Conservation (phyloP, 805 yeast genomes). For the Saccharomyces eubayanus region DNA sequence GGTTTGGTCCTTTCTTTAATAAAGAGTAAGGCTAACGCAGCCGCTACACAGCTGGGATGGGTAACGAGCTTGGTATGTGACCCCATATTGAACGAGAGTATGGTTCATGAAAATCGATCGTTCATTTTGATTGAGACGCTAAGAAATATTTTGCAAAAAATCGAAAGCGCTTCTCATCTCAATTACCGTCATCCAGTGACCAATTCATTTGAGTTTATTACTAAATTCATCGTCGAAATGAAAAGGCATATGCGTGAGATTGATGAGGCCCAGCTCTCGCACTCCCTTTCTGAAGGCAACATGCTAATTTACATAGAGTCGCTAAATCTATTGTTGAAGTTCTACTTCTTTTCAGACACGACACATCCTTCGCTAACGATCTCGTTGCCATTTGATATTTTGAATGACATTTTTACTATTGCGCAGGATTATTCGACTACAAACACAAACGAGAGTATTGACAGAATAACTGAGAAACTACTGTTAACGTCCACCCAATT, state of each 20-base stretch:
- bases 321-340: not conserved
- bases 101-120: not conserved
- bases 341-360: not conserved
- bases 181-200: not conserved
- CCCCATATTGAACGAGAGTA: slow-evolving; percentile 1
- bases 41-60: not conserved
- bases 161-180: not conserved
- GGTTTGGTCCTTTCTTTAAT: slow-evolving; percentile 21
- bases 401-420: not conserved
- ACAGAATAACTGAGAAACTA: not conserved
- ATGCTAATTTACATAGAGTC: not conserved
- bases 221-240: not conserved
- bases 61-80: not conserved
- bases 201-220: not conserved
- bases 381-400: not conserved
- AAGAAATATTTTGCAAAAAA: not conserved
- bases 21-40: not conserved
- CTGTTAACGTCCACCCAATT: not conserved
- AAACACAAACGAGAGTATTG: not conserved
- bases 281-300: not conserved
- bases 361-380: not conserved
- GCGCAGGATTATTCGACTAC: not conserved
- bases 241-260: not conserved
- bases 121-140: not conserved
- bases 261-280: not conserved